These are phyloP conservation scores for Encephalitozoon romaleae DNA, from an alignment of 371 early-diverging fungal genomes.

Conservation along the genomic window DNA sequence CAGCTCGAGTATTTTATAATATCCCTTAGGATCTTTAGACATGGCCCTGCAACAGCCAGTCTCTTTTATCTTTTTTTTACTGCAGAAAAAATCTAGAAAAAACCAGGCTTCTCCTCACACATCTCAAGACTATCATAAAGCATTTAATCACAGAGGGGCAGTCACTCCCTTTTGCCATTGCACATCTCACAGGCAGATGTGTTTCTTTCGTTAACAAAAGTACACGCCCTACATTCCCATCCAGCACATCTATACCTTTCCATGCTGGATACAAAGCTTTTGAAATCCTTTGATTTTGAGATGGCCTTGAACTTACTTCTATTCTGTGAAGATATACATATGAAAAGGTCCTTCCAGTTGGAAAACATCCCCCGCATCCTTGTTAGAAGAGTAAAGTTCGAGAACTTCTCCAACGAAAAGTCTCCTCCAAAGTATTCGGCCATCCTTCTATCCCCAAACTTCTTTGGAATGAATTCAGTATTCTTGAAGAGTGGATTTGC, in stretches of 20 bases:
- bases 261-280: slow-evolving; percentile 35
- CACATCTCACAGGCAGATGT: slow-evolving; percentile 79
- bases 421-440: slow-evolving; percentile 42
- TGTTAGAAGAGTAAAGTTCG: slow-evolving; percentile 33
- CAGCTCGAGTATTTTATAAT: slow-evolving; percentile 51
- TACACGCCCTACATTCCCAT: slow-evolving; percentile 80
- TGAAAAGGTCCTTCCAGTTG: slow-evolving; percentile 8
- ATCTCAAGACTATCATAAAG: neutral
- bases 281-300: slow-evolving; percentile 8
- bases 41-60: neutral
- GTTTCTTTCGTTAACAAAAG: slow-evolving; percentile 69
- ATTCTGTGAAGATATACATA: slow-evolving; percentile 2
- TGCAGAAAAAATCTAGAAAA: slow-evolving; percentile 5
- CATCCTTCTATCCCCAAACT: slow-evolving; percentile 21
- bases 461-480: neutral
- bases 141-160: neutral
- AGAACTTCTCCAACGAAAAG: slow-evolving; percentile 35
- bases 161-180: slow-evolving; percentile 64
- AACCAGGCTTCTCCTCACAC: neutral
- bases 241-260: slow-evolving; percentile 41
- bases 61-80: slow-evolving; percentile 5
- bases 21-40: slow-evolving; percentile 47
- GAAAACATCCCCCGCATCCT: neutral
- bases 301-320: neutral
- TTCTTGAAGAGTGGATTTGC: slow-evolving; percentile 8